Base-by-base conservation (phyloP, 2,329 filamentous ascomycete species). In the Zarea fungicola region DNA sequence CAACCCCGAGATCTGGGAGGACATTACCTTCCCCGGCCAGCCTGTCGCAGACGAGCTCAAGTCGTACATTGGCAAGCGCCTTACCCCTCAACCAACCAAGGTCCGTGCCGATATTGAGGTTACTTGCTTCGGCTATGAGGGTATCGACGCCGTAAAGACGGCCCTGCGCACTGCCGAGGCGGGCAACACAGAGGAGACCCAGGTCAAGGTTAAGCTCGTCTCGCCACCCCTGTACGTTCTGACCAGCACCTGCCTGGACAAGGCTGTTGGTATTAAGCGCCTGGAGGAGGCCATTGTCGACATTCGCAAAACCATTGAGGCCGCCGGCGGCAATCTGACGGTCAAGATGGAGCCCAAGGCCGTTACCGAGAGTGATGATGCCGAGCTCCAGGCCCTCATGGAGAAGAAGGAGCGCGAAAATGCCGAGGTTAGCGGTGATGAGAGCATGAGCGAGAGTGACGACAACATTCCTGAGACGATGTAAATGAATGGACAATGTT, bases 281-380 rank as follows among this genome's bases (percentile, higher is more conserved):
- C 75, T 99, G 58, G 89, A 96, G 69, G 85, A 89, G 63, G 89
- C 93, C 16, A 99, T 99, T 60, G 77, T 87, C 62, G 88, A 91
- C 60, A 91, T 99, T 61, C 80, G 86, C 60, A 79, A 74, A 63
- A 90, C 79, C 68, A 99, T 99, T 65, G 81, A 84, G 65, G 76
- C 70, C 39, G 80, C 87, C 1, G 87, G 87, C 47, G 93, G 93
- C 53, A 83, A 82, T 64, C 86, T 92, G 63, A 80, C 85, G 36
- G 86, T 96, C 60, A 96, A 95, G 83, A 99, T 99, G 93, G 91
- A 93, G 62, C 93, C 93, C 58, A 97, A 97, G 83, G 93, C 95
- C 5, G 93, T 99, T 54, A 99, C 93, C 2, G 95, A 97, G 78
- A 95, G 90, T 68, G 95, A 99, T 62, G 93, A 99, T 64, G 93